phyloP scores from a whole-genome alignment of 192 early-diverging fungal genomes.

The Coemansia sp. region DNA sequence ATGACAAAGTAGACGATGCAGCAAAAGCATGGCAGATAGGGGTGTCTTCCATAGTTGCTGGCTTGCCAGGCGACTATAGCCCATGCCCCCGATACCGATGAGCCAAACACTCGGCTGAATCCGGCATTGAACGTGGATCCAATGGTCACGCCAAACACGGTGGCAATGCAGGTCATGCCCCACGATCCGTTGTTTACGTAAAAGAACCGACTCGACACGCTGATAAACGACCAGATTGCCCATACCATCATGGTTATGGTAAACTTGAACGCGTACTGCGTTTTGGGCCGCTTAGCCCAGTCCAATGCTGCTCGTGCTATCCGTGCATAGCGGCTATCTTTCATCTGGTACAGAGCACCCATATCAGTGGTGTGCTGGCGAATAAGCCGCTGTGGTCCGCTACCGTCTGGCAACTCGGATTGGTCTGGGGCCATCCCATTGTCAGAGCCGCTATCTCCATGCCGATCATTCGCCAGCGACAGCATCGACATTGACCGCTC shows the following conservation, averaged over 20 bases:
- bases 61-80: constrained; percentile 40
- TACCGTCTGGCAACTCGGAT: no score
- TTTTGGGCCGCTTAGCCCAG: constrained; percentile 30
- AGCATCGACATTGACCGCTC: no score
- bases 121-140: constrained; percentile 38
- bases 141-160: constrained; percentile 37
- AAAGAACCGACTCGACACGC: constrained; percentile 21
- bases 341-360: constrained; percentile 13
- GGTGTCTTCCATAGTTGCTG: constrained; percentile 8
- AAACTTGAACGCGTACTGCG: constrained; percentile 45
- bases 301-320: constrained; percentile 10
- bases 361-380: constrained; percentile 4
- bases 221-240: constrained; percentile 42
- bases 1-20: constrained; percentile 32
- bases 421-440: no score
- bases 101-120: constrained; percentile 20
- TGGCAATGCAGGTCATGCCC: constrained; percentile 33
- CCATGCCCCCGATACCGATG: constrained; percentile 27
- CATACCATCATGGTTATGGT: constrained; percentile 40
- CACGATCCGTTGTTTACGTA: constrained; percentile 20
- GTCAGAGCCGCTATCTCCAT: no score
- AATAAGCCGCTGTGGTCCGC: neutral
- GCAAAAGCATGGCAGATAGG: constrained; percentile 27
- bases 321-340: constrained; percentile 18
- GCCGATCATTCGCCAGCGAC: no score